phyloP scores from a whole-genome alignment of 2,329 filamentous ascomycete species.

The Ceratocystiopsis brevicomis region DNA sequence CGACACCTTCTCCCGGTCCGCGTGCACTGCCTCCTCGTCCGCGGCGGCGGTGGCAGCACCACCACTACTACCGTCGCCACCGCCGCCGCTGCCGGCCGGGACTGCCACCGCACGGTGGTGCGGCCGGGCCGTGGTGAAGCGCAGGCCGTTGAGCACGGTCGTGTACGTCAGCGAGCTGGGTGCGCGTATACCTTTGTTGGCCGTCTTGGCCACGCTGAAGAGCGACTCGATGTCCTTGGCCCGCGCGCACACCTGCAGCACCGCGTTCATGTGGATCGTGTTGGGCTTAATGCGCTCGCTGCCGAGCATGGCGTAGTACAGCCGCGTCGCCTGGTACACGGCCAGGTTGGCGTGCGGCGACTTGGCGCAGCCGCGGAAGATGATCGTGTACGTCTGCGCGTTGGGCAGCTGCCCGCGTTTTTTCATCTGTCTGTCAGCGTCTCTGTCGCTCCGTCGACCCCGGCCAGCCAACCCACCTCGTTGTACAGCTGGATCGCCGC shows the following conservation, averaged over 20 bases:
- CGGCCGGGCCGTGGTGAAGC: conserved; percentile 22
- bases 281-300: conserved; percentile 48
- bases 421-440: conserved; percentile 52
- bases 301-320: conserved; percentile 59
- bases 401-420: conserved; percentile 71
- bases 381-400: conserved; percentile 62
- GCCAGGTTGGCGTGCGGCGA: conserved; percentile 39
- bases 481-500: conserved; percentile 70
- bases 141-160: conserved; percentile 63
- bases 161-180: conserved; percentile 62
- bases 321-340: conserved; percentile 47
- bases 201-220: conserved; percentile 55
- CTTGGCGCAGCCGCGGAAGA: conserved; percentile 55
- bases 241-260: conserved; percentile 62
- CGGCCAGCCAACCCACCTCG: conserved; percentile 38
- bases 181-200: conserved; percentile 43
- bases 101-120: conserved; percentile 6
- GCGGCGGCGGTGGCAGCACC: not conserved
- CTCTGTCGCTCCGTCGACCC: no score
- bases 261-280: conserved; percentile 72
- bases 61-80: not conserved
- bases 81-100: conserved; percentile 11
- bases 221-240: conserved; percentile 61
- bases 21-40: not conserved
- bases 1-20: conserved; percentile 14